These are phyloP conservation scores for Chrysoporthe austroafricana DNA, from an alignment of 2,329 filamentous ascomycete genomes.

Conservation along the genomic window DNA sequence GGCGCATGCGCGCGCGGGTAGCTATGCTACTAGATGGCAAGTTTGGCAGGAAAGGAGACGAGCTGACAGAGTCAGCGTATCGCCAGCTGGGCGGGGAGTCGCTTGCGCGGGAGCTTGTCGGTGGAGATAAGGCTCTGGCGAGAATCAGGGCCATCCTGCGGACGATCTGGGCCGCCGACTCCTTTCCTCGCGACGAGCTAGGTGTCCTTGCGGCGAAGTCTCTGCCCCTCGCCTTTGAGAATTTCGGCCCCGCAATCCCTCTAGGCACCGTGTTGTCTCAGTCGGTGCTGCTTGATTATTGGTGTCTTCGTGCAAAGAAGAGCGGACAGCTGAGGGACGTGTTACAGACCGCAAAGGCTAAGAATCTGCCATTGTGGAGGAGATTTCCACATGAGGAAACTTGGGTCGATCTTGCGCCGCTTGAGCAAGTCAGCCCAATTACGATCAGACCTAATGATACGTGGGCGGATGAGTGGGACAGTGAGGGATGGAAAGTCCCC, in stretches of 20 bases:
- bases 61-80: background rate
- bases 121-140: conserved; percentile 17
- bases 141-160: background rate
- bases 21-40: conserved; percentile 18
- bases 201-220: conserved; percentile 12
- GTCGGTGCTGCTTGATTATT: conserved; percentile 12
- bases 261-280: conserved; percentile 13
- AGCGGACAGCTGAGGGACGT: background rate
- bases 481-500: background rate
- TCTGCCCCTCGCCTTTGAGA: conserved; percentile 18
- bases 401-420: conserved; percentile 11
- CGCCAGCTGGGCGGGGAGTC: conserved; percentile 16
- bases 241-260: conserved; percentile 12
- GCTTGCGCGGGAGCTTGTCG: conserved; percentile 24
- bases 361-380: conserved; percentile 5
- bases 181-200: conserved; percentile 3
- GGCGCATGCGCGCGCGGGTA: conserved; percentile 36
- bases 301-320: background rate
- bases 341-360: background rate
- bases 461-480: conserved; percentile 13
- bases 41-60: background rate
- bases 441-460: conserved; percentile 13
- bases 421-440: background rate
- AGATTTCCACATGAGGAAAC: background rate
- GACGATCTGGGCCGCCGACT: background rate